phyloP scores from a whole-genome alignment of 1,139 yeast species.

The Blastobotrys persicus region DNA sequence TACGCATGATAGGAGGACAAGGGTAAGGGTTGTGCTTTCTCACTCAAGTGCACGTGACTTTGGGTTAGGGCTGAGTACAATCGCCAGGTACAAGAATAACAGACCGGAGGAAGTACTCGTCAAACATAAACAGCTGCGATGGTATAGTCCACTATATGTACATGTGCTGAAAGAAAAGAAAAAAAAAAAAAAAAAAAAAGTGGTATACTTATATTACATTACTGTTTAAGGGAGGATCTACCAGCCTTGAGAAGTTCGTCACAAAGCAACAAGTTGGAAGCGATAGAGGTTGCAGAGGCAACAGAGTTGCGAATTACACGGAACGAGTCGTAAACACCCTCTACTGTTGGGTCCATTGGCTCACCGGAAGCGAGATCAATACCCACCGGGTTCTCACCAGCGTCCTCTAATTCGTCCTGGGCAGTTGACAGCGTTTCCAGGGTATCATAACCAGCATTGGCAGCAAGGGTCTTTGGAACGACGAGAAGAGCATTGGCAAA shows the following conservation, averaged over 20 bases:
- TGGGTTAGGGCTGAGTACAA: too few relatives aligned
- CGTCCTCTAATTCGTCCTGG: slow-evolving; percentile 70
- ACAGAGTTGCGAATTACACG: slow-evolving; percentile 91
- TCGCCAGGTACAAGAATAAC: too few relatives aligned
- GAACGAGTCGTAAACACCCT: slow-evolving; percentile 96
- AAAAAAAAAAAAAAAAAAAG: not conserved
- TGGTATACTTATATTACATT: slow-evolving; percentile 8
- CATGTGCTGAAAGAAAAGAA: not conserved
- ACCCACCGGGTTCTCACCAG: slow-evolving; percentile 82
- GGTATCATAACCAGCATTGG: slow-evolving; percentile 92
- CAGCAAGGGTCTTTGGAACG: slow-evolving; percentile 87
- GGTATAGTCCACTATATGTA: too few relatives aligned
- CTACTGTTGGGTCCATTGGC: slow-evolving; percentile 91
- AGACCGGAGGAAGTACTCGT: too few relatives aligned
- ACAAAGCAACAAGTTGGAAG: slow-evolving; percentile 86
- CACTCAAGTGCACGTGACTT: too few relatives aligned
- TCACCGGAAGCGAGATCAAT: slow-evolving; percentile 89
- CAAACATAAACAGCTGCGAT: too few relatives aligned
- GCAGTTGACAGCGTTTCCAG: slow-evolving; percentile 85
- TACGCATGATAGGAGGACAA: too few relatives aligned
- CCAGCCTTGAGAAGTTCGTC: slow-evolving; percentile 98
- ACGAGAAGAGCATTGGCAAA: slow-evolving; percentile 88
- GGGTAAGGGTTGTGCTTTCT: too few relatives aligned
- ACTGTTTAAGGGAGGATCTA: slow-evolving; percentile 78
- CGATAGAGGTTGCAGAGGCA: slow-evolving; percentile 90